Conservation (phyloP, 805 yeast species). For the Candida silvicultrix region DNA sequence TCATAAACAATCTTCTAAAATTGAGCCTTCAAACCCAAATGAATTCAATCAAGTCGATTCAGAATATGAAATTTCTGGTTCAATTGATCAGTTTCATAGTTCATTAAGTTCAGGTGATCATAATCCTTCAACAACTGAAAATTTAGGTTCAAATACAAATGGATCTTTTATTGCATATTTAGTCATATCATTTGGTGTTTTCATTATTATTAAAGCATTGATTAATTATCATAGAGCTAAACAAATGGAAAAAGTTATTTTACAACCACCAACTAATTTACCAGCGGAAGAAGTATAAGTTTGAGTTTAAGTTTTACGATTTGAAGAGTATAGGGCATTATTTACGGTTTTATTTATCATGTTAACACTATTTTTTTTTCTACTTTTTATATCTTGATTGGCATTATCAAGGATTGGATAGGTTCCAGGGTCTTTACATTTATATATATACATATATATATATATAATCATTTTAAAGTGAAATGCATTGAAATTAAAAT, state of each 20-base stretch:
- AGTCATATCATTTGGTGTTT: conserved; percentile 61
- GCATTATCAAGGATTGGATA: no score
- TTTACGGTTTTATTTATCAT: neutral
- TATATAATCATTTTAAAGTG: no score
- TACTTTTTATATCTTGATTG: no score
- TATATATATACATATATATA: no score
- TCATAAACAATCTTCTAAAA: conserved; percentile 25
- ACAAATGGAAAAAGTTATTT: conserved; percentile 61
- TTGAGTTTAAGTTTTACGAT: no score
- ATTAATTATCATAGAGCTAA: conserved; percentile 71
- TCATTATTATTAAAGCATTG: conserved; percentile 61
- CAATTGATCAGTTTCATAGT: conserved; percentile 19
- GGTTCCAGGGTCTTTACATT: no score
- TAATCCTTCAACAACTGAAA: neutral
- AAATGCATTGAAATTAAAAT: no score
- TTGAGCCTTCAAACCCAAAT: conserved; percentile 55
- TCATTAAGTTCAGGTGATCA: conserved; percentile 12
- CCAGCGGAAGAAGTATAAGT: conserved; percentile 4
- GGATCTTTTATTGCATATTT: conserved; percentile 45
- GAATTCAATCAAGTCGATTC: conserved; percentile 37
- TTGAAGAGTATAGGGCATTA: neutral
- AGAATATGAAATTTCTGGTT: conserved; percentile 17
- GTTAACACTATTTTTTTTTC: no score
- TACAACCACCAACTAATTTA: conserved; percentile 33
- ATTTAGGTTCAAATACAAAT: conserved; percentile 5